Base-by-base conservation (phyloP, 495 filamentous ascomycete species). In the Platismatia glauca region DNA sequence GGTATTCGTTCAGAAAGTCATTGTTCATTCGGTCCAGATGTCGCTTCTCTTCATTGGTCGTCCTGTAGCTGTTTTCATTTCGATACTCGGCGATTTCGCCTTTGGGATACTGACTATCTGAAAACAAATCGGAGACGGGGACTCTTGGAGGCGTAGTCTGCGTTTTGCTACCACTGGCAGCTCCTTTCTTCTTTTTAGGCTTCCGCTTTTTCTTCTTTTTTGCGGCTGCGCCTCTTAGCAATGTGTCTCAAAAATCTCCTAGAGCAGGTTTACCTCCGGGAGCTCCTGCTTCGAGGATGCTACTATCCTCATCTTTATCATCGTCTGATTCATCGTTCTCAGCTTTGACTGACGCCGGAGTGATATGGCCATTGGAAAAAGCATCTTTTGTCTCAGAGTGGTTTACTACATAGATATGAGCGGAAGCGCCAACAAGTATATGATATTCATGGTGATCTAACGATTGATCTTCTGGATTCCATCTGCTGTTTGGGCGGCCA, bases 261-360 rank as follows among this genome's bases (percentile, higher is more conserved):
- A 20, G 13, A 29, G 57, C 34, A 35, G n/a, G 57, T 74, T 59
- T 61, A 81, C 79, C 71, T 75, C 77, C 77, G 67, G 67, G 68
- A 33, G 71, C 77, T 43, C 72, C 80, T 58, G 71, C 70, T 4
- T 76, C 77, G 24, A 71, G 66, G 38, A 69, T 76, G 57, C 67
- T 72, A 34, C 69, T 73, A 22, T 78, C 80, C 38, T 81, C 78
- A 24, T 82, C 82, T 43, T 78, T 78, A 37, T 79, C 81, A 55
- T 89, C 87, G 37, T 88, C 86, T 33, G 85, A 86, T 52, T 89
- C 85, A 59, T 89, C 87, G 59, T 82, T 82, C 62, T 82, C 79
- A 59, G 69, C 76, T 48, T 67, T 50, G 43, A 35, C 15, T 16
- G 55, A 58, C 22, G 39, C n/a, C 43, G n/a, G 3, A 31, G 31